phyloP scores from a whole-genome alignment of 2,329 filamentous ascomycete genomes.

The Pseudogymnoascus sp. region DNA sequence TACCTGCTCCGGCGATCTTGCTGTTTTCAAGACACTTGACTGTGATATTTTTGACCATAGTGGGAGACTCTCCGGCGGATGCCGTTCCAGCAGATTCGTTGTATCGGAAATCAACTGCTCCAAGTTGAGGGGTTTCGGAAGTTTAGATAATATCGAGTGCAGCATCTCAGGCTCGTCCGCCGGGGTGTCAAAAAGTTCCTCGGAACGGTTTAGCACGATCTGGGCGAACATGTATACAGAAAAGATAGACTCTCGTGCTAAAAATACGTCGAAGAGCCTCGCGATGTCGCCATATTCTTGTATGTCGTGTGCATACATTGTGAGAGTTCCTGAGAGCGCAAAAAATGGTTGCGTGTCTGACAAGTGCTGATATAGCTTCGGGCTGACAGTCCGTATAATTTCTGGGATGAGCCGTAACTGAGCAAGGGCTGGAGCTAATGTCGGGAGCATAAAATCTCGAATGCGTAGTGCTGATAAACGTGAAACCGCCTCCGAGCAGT shows the following conservation, averaged over 20 bases:
- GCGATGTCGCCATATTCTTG: constrained; percentile 83
- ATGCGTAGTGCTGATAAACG: constrained; percentile 87
- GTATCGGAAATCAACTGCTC: constrained; percentile 68
- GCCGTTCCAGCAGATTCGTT: constrained; percentile 50
- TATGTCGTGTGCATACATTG: constrained; percentile 95
- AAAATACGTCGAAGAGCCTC: constrained; percentile 83
- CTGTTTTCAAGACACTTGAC: constrained; percentile 81
- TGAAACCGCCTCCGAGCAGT: constrained; percentile 58
- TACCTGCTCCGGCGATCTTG: constrained; percentile 45
- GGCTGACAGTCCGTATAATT: constrained; percentile 67
- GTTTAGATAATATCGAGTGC: constrained; percentile 77
- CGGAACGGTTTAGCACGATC: constrained; percentile 72
- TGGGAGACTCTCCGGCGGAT: constrained; percentile 67
- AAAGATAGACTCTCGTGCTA: constrained; percentile 82
- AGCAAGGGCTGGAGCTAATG: constrained; percentile 68
- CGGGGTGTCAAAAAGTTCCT: constrained; percentile 79
- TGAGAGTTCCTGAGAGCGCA: constrained; percentile 85
- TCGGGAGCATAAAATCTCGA: constrained; percentile 95
- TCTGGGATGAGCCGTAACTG: constrained; percentile 85
- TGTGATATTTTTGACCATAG: constrained; percentile 67
- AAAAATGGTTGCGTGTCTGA: constrained; percentile 79
- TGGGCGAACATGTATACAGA: constrained; percentile 87
- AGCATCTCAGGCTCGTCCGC: constrained; percentile 85
- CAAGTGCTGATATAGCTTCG: constrained; percentile 66
- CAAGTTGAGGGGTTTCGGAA: constrained; percentile 73